These are phyloP conservation scores for Colletotrichum sp. DNA, from an alignment of 2,329 filamentous ascomycete genomes.

Conservation along the genomic window DNA sequence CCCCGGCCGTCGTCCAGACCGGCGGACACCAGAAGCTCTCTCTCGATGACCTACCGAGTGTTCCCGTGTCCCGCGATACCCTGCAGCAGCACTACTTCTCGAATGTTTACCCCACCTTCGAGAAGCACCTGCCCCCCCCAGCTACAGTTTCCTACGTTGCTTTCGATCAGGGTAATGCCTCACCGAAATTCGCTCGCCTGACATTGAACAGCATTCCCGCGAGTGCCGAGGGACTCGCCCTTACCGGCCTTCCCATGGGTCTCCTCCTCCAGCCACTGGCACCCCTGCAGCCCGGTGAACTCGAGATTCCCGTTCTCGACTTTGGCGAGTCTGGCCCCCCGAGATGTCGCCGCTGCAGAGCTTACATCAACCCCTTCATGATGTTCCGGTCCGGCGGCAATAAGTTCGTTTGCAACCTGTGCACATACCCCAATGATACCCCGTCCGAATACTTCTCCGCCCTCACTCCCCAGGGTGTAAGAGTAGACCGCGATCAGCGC, in stretches of 20 bases:
- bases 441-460: constrained; percentile 91
- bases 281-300: constrained; percentile 80
- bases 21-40: constrained; percentile 79
- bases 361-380: constrained; percentile 99
- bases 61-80: constrained; percentile 82
- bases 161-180: constrained; percentile 96
- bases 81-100: constrained; percentile 83
- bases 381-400: constrained; percentile 92
- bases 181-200: constrained; percentile 89
- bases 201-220: constrained; percentile 93
- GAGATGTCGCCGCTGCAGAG: constrained; percentile 87
- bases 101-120: constrained; percentile 93
- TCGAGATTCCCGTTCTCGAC: constrained; percentile 88
- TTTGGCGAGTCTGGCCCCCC: constrained; percentile 92
- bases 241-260: constrained; percentile 84
- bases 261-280: constrained; percentile 90
- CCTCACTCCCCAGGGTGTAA: constrained; percentile 82
- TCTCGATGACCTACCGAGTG: constrained; percentile 89
- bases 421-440: constrained; percentile 95
- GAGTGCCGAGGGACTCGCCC: constrained; percentile 76
- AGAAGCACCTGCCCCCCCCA: constrained; percentile 89
- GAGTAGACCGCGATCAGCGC: constrained; percentile 85
- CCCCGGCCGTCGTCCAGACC: constrained; percentile 56
- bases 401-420: constrained; percentile 98
- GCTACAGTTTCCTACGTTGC: constrained; percentile 88